Conservation (phyloP, 768 basidiomycete genomes). For the Hypsizygus marmoreus region DNA sequence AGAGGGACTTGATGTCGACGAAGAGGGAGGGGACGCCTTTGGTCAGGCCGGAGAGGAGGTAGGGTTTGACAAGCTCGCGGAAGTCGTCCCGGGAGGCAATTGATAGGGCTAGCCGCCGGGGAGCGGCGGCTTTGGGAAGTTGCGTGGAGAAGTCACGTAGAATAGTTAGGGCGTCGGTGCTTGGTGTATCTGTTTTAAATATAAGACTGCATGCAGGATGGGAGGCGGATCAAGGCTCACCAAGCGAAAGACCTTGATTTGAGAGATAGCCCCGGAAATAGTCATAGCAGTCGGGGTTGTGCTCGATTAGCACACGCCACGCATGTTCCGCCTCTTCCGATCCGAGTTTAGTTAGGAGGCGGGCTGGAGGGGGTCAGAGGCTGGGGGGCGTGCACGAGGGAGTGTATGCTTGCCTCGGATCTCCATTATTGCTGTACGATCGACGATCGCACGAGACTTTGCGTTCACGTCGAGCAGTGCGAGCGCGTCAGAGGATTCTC, state of each 20-base stretch:
- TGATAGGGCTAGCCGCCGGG: conserved; percentile 71
- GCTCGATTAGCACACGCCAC: conserved; percentile 79
- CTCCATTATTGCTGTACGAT: conserved; percentile 69
- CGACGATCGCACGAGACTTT: conserved; percentile 67
- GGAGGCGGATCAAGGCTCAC: conserved; percentile 38
- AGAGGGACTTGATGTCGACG: conserved; percentile 87
- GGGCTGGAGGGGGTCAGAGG: conserved; percentile 50
- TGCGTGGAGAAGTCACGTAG: conserved; percentile 63
- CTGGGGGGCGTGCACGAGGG: conserved; percentile 1
- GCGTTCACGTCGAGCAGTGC: conserved; percentile 62
- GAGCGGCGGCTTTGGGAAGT: conserved; percentile 69
- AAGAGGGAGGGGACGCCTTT: conserved; percentile 95
- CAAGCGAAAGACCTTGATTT: conserved; percentile 64
- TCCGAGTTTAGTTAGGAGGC: conserved; percentile 68
- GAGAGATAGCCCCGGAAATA: conserved; percentile 78
- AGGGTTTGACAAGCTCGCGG: conserved; percentile 58
- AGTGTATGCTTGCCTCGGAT: conserved; percentile 52
- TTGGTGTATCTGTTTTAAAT: conserved; percentile 48
- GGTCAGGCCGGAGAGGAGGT: conserved; percentile 67
- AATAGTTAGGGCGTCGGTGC: conserved; percentile 52
- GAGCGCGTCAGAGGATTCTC: conserved; percentile 61
- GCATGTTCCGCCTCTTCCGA: conserved; percentile 75
- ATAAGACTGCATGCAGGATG: background rate
- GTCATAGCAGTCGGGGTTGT: conserved; percentile 80
- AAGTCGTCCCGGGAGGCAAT: conserved; percentile 73